A percentile compares a stretch with the other conserved stretches of the same genome.
phyloP scores from a whole-genome alignment of 2,329 filamentous ascomycete species.

The Drechslerella dactyloides region DNA sequence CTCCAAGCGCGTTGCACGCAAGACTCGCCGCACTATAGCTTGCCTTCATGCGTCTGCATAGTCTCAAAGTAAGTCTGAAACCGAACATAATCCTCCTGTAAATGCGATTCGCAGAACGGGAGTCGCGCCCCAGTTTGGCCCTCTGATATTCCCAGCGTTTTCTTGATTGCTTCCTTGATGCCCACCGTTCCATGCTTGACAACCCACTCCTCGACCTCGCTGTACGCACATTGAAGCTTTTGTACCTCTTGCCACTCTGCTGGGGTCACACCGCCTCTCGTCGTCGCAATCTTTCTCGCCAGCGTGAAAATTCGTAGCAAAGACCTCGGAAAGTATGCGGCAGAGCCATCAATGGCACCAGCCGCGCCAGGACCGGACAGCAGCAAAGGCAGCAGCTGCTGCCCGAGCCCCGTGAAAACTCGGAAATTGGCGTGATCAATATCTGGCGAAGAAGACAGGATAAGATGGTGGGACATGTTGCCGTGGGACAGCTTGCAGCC shows the following conservation, averaged over 20 bases:
- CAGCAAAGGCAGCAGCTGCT: conserved; percentile 69
- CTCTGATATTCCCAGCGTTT: conserved; percentile 63
- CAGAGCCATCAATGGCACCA: conserved; percentile 71
- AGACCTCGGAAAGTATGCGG: conserved; percentile 69
- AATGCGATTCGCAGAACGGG: conserved; percentile 55
- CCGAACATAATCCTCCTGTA: conserved; percentile 23
- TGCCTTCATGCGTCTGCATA: conserved; percentile 28
- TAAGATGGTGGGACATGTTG: conserved; percentile 69
- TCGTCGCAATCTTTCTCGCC: conserved; percentile 58
- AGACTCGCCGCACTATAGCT: neutral
- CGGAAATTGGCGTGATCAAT: conserved; percentile 68
- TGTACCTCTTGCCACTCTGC: conserved; percentile 62
- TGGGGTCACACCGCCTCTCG: conserved; percentile 56
- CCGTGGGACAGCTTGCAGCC: conserved; percentile 74
- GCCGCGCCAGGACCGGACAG: conserved; percentile 65
- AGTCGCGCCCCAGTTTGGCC: conserved; percentile 67
- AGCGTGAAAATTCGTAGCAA: conserved; percentile 67
- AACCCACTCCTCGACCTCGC: conserved; percentile 68
- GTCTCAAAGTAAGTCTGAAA: conserved; percentile 21
- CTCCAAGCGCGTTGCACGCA: neutral
- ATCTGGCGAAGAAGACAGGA: conserved; percentile 66
- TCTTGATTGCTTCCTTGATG: conserved; percentile 69
- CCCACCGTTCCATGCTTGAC: conserved; percentile 68
- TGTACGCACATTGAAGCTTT: conserved; percentile 67
- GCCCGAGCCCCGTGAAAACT: conserved; percentile 70